Base-by-base conservation (phyloP, 805 yeast species). In the Blastobotrys muscicola region DNA sequence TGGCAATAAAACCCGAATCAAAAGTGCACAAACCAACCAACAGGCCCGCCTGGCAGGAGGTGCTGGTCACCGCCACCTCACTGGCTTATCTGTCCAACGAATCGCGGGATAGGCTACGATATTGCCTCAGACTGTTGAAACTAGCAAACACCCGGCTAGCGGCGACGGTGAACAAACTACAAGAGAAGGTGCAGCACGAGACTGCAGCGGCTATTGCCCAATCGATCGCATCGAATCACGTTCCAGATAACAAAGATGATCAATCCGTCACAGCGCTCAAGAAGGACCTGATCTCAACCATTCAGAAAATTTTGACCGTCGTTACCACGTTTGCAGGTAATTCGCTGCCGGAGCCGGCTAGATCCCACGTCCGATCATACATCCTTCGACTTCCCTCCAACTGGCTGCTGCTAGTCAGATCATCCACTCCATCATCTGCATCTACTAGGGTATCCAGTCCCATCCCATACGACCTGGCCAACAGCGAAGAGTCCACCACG, bases 291-390 rank as follows among this genome's bases (percentile, higher is more conserved):
- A 80, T 89, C 7, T 75, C 83, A 0, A 92, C 97, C 0, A 89
- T 92, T 20, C 85, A 85, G 59, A 90, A 86, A 58, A 86, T 87
- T 38, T 87, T 89, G 31, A 76, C 79, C 34, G 76, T 90, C 33
- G 83, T 92, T 8, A 85, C 97, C 3, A 84, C 83, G 50, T 85
- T 85, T 52, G 84, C 87, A 1, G 86, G 89, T 0, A 76, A 71
- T 46, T 76, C 86, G 2, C 61, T 82, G 30, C 85, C 87, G 6
- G 86, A 81, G 50, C 83, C 85, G 2, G 86, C 87, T 6, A 75
- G 94, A 50, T 68, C 82, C 1, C 80, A 82, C 41, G 94, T 92
- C 10, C 72, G 97, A 32, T 84, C 82, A 49, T 80, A 82, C 33
- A 71, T 90, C 11, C 67, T 92, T 41, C 74, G 75, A 45, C 68